Evolutionary conservation across 2,329 filamentous ascomycete species (phyloP).

Genomic region (Colletotrichum liriopes): DNA sequence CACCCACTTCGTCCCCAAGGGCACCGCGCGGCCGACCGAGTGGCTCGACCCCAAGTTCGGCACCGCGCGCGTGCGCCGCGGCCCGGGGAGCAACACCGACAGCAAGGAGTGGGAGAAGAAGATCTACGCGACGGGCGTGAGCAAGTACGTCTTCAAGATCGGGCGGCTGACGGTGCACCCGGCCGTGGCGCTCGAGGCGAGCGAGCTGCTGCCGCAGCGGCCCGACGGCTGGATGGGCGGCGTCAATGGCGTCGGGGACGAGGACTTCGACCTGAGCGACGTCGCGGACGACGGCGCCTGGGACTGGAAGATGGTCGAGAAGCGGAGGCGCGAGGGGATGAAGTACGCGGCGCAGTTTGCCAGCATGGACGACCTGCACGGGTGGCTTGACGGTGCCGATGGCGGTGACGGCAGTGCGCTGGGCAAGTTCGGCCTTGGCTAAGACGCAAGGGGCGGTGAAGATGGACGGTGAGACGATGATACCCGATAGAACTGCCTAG

Average conservation of each 20-base stretch:
- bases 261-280: constrained; percentile 56
- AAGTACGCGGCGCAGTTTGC: constrained; percentile 70
- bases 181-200: constrained; percentile 79
- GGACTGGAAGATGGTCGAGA: constrained; percentile 73
- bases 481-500: constrained; percentile 28
- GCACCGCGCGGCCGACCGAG: constrained; percentile 68
- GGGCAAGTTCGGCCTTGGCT: constrained; percentile 63
- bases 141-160: constrained; percentile 88
- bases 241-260: constrained; percentile 58
- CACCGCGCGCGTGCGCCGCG: constrained; percentile 48
- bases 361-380: constrained; percentile 68
- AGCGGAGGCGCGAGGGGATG: constrained; percentile 69
- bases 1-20: constrained; percentile 79
- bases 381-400: constrained; percentile 68
- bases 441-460: constrained; percentile 3
- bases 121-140: constrained; percentile 80
- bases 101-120: constrained; percentile 71
- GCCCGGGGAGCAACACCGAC: constrained; percentile 50
- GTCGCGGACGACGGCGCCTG: constrained; percentile 59
- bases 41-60: constrained; percentile 67
- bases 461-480: neutral
- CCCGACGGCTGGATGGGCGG: constrained; percentile 76
- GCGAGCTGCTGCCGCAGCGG: constrained; percentile 80
- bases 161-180: constrained; percentile 89
- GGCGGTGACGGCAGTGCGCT: constrained; percentile 67